These are phyloP conservation scores for Pichia eremophila DNA, from an alignment of 805 yeast genomes.

Conservation along the genomic window DNA sequence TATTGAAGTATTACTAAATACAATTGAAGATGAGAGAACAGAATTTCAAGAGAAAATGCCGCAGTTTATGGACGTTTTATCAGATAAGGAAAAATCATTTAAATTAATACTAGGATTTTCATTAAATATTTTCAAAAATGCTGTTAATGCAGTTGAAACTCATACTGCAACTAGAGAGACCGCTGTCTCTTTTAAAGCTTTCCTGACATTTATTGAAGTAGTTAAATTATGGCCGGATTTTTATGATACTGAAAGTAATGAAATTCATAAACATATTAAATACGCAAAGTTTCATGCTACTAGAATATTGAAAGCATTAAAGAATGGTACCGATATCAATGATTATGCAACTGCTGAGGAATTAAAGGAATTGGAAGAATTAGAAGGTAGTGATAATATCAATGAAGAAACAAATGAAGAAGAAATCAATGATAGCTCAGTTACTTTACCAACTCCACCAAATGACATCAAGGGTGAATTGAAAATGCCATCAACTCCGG, in stretches of 20 bases:
- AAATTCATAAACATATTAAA: slow-evolving; percentile 33
- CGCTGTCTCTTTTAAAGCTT: slow-evolving; percentile 43
- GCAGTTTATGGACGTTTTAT: slow-evolving; percentile 38
- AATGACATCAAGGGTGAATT: slow-evolving; percentile 18
- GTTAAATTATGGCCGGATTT: slow-evolving; percentile 34
- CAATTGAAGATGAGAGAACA: slow-evolving; percentile 51
- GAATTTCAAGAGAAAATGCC: slow-evolving; percentile 30
- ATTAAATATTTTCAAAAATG: slow-evolving; percentile 45
- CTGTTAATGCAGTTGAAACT: slow-evolving; percentile 37
- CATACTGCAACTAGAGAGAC: slow-evolving; percentile 37
- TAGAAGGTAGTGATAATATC: background rate
- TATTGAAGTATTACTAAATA: slow-evolving; percentile 57
- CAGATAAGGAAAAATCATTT: slow-evolving; percentile 49
- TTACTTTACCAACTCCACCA: slow-evolving; percentile 12
- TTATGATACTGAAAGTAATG: slow-evolving; percentile 14
- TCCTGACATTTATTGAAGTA: slow-evolving; percentile 43
- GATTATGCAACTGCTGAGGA: slow-evolving; percentile 36
- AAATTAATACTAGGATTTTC: slow-evolving; percentile 51
- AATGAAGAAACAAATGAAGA: background rate
- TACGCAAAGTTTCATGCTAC: slow-evolving; percentile 58
- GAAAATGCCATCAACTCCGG: slow-evolving; percentile 22
- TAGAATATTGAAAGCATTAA: slow-evolving; percentile 41
- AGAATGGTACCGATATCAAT: slow-evolving; percentile 49
- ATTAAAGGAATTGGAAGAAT: slow-evolving; percentile 15
- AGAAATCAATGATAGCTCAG: slow-evolving; percentile 11